Conservation (phyloP, 805 yeast genomes). For the Kodamaea sagamina region DNA sequence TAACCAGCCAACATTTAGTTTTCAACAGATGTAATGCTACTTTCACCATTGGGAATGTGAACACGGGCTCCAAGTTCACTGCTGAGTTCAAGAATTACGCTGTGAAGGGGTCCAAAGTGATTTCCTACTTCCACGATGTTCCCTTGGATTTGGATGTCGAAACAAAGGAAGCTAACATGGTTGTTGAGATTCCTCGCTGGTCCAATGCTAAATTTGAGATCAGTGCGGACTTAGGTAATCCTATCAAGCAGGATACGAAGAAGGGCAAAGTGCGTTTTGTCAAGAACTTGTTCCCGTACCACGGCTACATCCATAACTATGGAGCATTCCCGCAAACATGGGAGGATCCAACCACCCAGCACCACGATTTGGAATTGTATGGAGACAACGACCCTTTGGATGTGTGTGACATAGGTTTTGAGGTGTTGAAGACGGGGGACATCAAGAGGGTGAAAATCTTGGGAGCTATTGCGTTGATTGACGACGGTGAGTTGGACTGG, state of each 20-base stretch:
- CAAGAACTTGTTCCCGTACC: conserved; percentile 76
- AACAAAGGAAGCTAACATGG: conserved; percentile 45
- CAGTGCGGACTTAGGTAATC: conserved; percentile 59
- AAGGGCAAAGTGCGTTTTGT: conserved; percentile 77
- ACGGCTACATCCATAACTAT: conserved; percentile 84
- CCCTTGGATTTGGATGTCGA: conserved; percentile 53
- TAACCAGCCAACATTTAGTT: conserved; percentile 17
- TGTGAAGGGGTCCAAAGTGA: conserved; percentile 44
- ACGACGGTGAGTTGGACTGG: conserved; percentile 91
- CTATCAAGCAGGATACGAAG: conserved; percentile 77
- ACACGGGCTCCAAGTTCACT: conserved; percentile 38
- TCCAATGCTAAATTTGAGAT: conserved; percentile 83
- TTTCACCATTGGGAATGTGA: conserved; percentile 1
- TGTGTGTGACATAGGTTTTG: conserved; percentile 85
- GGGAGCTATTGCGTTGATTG: conserved; percentile 93
- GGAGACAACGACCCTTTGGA: conserved; percentile 98
- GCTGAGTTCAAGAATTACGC: conserved; percentile 46
- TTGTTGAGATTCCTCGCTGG: conserved; percentile 61
- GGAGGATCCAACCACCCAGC: conserved; percentile 83
- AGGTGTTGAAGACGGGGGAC: conserved; percentile 65
- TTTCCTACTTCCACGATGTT: conserved; percentile 73
- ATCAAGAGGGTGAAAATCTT: conserved; percentile 87
- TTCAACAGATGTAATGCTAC: conserved; percentile 14
- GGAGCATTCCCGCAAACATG: conserved; percentile 94
- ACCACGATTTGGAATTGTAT: conserved; percentile 44